Percentiles rank a stretch among this genome's conserved stretches.
These are phyloP conservation scores for Calonectria pteridis DNA, from an alignment of 2,329 filamentous ascomycete species.

Conservation along the genomic window DNA sequence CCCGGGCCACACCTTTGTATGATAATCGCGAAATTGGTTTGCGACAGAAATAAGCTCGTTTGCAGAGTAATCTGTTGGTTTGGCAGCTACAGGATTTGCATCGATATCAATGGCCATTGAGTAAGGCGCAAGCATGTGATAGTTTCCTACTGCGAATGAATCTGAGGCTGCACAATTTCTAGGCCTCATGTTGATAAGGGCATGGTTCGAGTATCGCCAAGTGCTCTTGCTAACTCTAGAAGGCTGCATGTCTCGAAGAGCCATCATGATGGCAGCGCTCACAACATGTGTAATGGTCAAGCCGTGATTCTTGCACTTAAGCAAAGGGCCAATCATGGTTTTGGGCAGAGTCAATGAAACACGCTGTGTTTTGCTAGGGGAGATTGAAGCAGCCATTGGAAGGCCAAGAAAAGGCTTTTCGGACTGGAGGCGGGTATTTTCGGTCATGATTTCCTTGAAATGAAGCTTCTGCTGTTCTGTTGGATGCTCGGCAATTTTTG, in stretches of 20 bases:
- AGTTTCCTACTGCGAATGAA: conserved; percentile 3
- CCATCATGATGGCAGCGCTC: conserved; percentile 7
- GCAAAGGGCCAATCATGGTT: background rate
- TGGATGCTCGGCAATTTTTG: background rate
- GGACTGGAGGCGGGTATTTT: background rate
- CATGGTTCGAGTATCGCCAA: conserved; percentile 8
- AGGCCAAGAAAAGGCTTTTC: background rate
- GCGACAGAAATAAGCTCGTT: background rate
- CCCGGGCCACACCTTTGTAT: background rate
- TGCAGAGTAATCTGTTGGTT: background rate
- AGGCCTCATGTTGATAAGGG: background rate
- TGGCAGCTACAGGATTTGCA: background rate
- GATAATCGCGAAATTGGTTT: conserved; percentile 6
- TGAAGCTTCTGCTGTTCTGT: background rate
- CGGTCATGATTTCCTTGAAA: background rate
- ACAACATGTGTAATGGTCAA: conserved; percentile 11
- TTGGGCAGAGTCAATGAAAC: background rate
- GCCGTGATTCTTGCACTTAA: background rate
- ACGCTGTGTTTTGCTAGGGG: background rate
- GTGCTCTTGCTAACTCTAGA: background rate
- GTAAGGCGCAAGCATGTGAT: conserved; percentile 3
- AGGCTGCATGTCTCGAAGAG: background rate
- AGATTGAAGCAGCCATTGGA: background rate
- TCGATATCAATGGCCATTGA: background rate
- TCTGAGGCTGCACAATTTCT: background rate